These are phyloP conservation scores for Chrysoporthe cubensis DNA, from an alignment of 2,329 filamentous ascomycete genomes.

Conservation along the genomic window DNA sequence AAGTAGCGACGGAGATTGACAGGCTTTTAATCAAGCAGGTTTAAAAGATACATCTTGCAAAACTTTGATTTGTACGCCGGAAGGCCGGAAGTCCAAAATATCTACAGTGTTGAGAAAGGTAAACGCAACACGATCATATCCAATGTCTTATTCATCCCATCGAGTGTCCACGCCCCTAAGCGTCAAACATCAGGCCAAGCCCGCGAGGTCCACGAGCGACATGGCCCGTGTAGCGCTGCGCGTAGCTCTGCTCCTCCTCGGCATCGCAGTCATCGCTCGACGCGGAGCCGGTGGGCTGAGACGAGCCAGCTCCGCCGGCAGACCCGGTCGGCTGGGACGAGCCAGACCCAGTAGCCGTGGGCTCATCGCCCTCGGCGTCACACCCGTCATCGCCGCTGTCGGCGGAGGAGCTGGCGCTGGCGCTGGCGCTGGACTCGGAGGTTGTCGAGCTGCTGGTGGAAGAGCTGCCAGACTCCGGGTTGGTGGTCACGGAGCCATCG, in stretches of 20 bases:
- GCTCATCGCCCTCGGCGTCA: slow-evolving; percentile 5
- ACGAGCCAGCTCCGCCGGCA: neutral
- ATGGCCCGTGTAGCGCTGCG: slow-evolving; percentile 4
- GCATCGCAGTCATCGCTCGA: slow-evolving; percentile 22
- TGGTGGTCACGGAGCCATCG: slow-evolving; percentile 3
- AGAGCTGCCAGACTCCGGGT: neutral
- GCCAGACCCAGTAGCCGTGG: neutral
- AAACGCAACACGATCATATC: neutral
- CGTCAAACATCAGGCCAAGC: neutral
- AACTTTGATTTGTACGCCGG: neutral
- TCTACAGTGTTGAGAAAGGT: neutral
- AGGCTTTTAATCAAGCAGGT: too few relatives aligned
- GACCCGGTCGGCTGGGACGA: neutral
- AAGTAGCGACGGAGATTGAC: too few relatives aligned
- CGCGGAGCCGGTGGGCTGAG: neutral
- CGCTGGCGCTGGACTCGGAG: neutral
- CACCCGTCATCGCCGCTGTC: slow-evolving; percentile 10
- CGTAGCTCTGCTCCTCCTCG: slow-evolving; percentile 20
- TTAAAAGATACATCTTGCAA: neutral
- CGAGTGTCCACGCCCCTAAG: neutral
- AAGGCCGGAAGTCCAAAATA: neutral
- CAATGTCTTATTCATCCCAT: too few relatives aligned
- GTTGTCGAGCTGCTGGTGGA: neutral
- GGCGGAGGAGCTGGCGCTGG: neutral
- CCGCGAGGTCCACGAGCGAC: slow-evolving; percentile 3